phyloP scores from a whole-genome alignment of 495 filamentous ascomycete genomes.

The Staphylotrichum longicolle region DNA sequence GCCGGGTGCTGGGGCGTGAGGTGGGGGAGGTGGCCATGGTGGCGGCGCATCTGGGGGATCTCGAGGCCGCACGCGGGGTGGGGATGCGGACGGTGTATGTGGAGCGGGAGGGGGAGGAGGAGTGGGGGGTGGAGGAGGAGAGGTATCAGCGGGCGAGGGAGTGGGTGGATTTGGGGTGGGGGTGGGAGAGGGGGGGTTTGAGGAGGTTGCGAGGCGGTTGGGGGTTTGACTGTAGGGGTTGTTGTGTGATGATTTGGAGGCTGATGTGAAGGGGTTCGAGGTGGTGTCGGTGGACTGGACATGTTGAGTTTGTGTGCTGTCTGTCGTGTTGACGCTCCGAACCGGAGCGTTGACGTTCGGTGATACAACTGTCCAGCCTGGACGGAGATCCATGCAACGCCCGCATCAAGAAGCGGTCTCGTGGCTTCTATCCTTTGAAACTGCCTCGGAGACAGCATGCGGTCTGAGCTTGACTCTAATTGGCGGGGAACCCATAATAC shows the following conservation, averaged over 20 bases:
- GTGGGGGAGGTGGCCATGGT: conserved; percentile 69
- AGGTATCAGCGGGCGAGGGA: conserved; percentile 52
- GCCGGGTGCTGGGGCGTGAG: conserved; percentile 52
- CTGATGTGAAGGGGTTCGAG: too few relatives aligned
- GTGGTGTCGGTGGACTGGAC: not conserved
- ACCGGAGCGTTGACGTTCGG: not conserved
- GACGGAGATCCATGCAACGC: not conserved
- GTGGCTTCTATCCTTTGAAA: not conserved
- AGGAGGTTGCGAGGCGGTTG: conserved; percentile 53
- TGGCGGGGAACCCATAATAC: not conserved
- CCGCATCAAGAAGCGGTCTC: not conserved
- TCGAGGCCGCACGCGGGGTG: conserved; percentile 60
- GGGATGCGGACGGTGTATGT: conserved; percentile 74
- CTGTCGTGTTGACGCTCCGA: too few relatives aligned
- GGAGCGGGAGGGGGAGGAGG: conserved; percentile 65
- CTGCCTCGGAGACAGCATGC: not conserved
- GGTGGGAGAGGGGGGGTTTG: conserved; percentile 50
- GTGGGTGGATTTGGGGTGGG: conserved; percentile 63
- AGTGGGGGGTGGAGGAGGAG: conserved; percentile 51
- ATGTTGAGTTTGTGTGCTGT: too few relatives aligned
- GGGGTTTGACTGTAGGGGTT: conserved; percentile 18
- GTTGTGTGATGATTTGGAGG: not conserved
- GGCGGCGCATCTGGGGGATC: conserved; percentile 69
- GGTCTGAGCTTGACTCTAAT: not conserved
- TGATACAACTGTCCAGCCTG: not conserved